Evolutionary conservation across 352 stramenopile species (phyloP).

Genomic region (Globisporangium carolinianum): DNA sequence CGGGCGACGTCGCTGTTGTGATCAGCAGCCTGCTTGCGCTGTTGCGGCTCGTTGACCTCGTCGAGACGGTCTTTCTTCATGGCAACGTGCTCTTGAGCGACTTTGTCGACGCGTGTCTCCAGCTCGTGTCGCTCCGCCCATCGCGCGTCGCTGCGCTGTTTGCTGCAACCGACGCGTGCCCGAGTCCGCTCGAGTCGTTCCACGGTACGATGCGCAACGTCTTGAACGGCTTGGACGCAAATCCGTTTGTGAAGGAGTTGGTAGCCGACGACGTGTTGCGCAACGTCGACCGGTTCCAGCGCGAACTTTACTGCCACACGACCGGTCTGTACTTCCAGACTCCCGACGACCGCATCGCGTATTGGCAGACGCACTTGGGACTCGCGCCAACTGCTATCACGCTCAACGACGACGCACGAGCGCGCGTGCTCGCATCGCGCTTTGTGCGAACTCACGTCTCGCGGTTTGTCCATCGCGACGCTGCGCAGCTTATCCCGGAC

Average conservation of each 20-base stretch:
- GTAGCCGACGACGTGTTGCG: constrained; percentile 44
- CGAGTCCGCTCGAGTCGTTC: constrained; percentile 65
- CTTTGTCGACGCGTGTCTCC: constrained; percentile 43
- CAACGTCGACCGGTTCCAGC: constrained; percentile 54
- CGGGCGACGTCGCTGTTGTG: constrained; percentile 52
- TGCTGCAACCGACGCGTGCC: constrained; percentile 48
- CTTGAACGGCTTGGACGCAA: constrained; percentile 57
- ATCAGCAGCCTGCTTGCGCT: constrained; percentile 57
- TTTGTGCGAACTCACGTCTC: constrained; percentile 44
- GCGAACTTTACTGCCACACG: constrained; percentile 65
- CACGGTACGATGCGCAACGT: constrained; percentile 71
- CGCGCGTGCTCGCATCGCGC: constrained; percentile 23
- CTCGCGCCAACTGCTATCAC: constrained; percentile 36
- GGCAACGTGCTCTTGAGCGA: constrained; percentile 56
- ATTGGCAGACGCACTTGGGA: constrained; percentile 62
- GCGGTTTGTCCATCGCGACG: constrained; percentile 41
- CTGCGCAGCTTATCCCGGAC: constrained; percentile 54
- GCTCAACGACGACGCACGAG: constrained; percentile 5
- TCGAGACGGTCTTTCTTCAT: constrained; percentile 71
- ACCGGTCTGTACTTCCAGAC: constrained; percentile 64
- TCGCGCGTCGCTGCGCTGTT: constrained; percentile 36
- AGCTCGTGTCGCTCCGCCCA: constrained; percentile 35
- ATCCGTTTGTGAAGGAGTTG: constrained; percentile 59
- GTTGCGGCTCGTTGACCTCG: constrained; percentile 62
- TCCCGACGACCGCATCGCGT: constrained; percentile 29